These are phyloP conservation scores for Flaveria linearis DNA, from an alignment of 129 eudicot genomes.

Conservation along the genomic window DNA sequence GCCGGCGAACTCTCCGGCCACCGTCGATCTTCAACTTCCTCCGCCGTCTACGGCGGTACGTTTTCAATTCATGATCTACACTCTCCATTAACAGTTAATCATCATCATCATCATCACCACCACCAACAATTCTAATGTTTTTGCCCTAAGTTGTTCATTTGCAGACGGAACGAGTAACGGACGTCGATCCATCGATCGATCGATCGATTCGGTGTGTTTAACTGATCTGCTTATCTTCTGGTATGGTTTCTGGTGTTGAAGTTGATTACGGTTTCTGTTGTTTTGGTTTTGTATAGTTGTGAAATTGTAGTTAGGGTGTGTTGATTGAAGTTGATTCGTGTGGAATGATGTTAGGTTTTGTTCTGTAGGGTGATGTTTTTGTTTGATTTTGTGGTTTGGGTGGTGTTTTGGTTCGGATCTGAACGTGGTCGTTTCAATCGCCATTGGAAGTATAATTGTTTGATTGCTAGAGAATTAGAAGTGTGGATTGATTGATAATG, in stretches of 20 bases:
- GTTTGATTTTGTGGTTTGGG: not conserved
- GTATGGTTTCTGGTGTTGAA: constrained; percentile 5
- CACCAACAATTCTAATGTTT: too few species aligned
- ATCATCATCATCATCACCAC: too few species aligned
- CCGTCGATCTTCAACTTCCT: constrained; percentile 1
- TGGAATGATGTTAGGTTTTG: not conserved
- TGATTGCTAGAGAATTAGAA: not conserved
- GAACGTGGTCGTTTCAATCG: not conserved
- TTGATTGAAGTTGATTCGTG: not conserved
- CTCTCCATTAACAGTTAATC: too few species aligned
- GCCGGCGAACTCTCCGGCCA: constrained; percentile 37
- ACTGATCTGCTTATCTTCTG: not conserved
- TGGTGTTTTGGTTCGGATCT: constrained; percentile 1
- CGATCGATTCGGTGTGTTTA: constrained; percentile 22
- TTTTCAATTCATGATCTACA: not conserved
- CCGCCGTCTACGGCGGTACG: constrained; percentile 1
- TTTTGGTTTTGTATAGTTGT: not conserved
- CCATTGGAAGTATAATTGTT: not conserved
- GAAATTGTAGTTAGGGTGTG: not conserved
- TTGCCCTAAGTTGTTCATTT: too few species aligned
- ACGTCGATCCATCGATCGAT: constrained; percentile 25
- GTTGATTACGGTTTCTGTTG: constrained; percentile 17
- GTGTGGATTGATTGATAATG: not conserved
- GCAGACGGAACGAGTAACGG: not conserved
- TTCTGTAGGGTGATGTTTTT: not conserved